Conservation (phyloP, 805 yeast species). For the Candida odintsovae region DNA sequence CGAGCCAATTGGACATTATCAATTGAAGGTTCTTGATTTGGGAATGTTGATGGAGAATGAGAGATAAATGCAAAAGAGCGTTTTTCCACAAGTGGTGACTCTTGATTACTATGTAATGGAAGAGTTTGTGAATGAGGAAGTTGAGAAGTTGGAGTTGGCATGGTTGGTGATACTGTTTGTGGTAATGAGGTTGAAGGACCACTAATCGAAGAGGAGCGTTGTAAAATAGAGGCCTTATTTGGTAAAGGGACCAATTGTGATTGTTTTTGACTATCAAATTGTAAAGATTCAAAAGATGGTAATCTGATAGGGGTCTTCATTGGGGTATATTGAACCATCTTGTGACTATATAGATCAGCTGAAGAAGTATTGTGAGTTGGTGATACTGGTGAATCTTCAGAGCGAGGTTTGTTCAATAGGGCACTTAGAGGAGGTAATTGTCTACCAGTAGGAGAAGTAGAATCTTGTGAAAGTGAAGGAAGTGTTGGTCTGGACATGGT, state of each 20-base stretch:
- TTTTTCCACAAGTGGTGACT: slow-evolving; percentile 25
- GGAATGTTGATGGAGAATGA: slow-evolving; percentile 87
- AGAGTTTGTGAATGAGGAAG: slow-evolving; percentile 3
- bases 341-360: slow-evolving; percentile 6
- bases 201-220: background rate
- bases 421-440: background rate
- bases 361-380: slow-evolving; percentile 7
- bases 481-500: slow-evolving; percentile 5
- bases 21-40: slow-evolving; percentile 73
- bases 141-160: slow-evolving; percentile 10
- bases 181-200: background rate
- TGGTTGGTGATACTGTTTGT: background rate
- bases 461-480: slow-evolving; percentile 1
- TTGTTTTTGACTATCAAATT: slow-evolving; percentile 8
- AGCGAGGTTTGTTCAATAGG: background rate
- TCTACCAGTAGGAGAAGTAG: background rate
- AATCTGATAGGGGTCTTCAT: slow-evolving; percentile 22
- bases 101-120: slow-evolving; percentile 1
- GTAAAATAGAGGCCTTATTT: slow-evolving; percentile 1
- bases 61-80: slow-evolving; percentile 78
- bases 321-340: slow-evolving; percentile 1
- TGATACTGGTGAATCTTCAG: slow-evolving; percentile 5
- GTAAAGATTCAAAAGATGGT: slow-evolving; percentile 23
- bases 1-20: slow-evolving; percentile 93
- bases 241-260: background rate